Evolutionary conservation across 148 eudicot species (phyloP), one percentile per base, ranked within the genome.

Genomic region (Chenopodium suecicum): DNA sequence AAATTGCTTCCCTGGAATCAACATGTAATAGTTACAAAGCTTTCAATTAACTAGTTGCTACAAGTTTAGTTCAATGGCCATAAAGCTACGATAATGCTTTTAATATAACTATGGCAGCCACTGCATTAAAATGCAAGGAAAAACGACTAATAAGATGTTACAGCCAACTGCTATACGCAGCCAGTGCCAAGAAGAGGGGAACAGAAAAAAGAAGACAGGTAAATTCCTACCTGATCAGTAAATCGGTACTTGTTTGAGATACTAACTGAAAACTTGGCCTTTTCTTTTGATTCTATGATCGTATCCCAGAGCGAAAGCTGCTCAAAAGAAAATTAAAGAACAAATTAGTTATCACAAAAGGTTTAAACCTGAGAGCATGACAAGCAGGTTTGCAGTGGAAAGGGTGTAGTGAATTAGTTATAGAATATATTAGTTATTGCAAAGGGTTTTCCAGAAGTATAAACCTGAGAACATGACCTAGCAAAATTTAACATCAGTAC

Each of bases 291-390:
- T 69, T 94, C 94, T 80, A 96, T 91, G 19, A 94, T 94, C 75
- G 88, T 94, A 87, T 96, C 99, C 99, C 99, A 96, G 63, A 96
- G 84, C 4, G 99, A 96, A 70, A 94, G 87, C 99, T 96, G 87
- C 41, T 23, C 44, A 76, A 80, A 19, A 58, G 20, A 71, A 77
- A 37, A 81, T 41, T 25, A 14, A 0, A 78, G 2, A 69, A 81
- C 74, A 31, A 73, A 63, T 67, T 16, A 74, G 63, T 63, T 62
- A 81, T 10, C 31, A 31, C 12, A 44, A 72, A n/a, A 20, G 19
- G 27, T 25, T 25, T 54, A 11, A 50, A 41, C 54, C 56, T 41
- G 75, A 60, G 47, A 62, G 23, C 56, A 34, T 11, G 17, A 29
- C 20, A 29, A 56, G 4, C 16, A 16, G 44, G 44, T 41, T 41